Evolutionary conservation across 441 rosid species (phyloP), one percentile per base, ranked within the genome.

Genomic region (Pelargonium cotyledonis): DNA sequence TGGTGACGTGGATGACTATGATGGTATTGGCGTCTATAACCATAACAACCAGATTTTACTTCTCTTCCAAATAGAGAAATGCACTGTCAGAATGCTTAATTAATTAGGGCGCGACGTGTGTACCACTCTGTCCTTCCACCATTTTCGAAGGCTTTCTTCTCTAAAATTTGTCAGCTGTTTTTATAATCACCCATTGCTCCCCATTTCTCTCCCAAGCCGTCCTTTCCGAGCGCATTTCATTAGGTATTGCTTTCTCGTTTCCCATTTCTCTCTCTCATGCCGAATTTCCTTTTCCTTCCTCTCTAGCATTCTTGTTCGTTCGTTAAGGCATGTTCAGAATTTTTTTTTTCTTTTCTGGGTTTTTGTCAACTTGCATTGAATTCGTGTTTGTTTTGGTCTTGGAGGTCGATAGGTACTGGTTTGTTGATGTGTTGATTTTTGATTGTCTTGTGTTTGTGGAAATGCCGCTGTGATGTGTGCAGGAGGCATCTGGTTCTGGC

Each of bases 401-500:
- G 58, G 55, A 12, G 55, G 16, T 47, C 15, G 14, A 21, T 67
- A 23, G 18, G 15, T 5, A 8, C 53, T 15, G 15, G 12, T 65
- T 12, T 40, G 46, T 15, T 21, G 23, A 49, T 11, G 19, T 43
- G 31, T 55, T 19, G 57, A 7, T 63, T 29, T 41, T 10, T 4
- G 5, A 49, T 3, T 35, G 41, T 1, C 15, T 3, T 26, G 62
- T 14, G 38, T 35, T n/a, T 26, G 18, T 58, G 43, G 62, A 55
- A 18, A 9, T 61, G 7, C 51, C 57, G 51, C 5, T 67, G 16
- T 77, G 83, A 75, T 46, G 10, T 49, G 57, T 46, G 14, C 57
- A 51, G 58, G 58, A 5, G 53, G 53, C 41, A 47, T 47, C 53
- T 47, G 53, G 53, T 38, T 82, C 73, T 68, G 76, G 72, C 78